Evolutionary conservation across 371 early-diverging fungal genomes (phyloP), one percentile per base, ranked within the genome.

Genomic region (Lichtheimia ramosa): DNA sequence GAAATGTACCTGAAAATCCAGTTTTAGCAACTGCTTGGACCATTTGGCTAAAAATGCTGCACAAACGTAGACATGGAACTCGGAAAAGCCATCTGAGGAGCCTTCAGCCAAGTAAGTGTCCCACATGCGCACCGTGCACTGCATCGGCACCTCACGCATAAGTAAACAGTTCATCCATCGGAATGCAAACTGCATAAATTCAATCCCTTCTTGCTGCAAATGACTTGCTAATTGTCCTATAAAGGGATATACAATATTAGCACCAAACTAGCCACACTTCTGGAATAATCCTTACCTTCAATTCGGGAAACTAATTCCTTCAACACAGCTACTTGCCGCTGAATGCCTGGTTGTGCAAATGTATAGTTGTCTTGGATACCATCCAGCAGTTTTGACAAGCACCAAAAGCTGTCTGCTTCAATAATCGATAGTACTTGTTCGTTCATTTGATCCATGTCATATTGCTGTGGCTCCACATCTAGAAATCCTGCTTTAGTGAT

Each of bases 81-180:
- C 93, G 1, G 94, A 92, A 66, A 98, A 97, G 3, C 92, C 93
- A 66, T 92, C 91, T 16, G 74, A 70, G 18, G 89, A 79, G 7
- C 91, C 92, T 73, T 96, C 95, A 5, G 94, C 90, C 61, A 95
- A 68, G 64, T 98, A 97, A 4, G 97, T 96, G 65, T 99, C 99
- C 97, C 99, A 98, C 91, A 99, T 95, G 34, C 98, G 91, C 34
- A 98, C 90, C 10, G 89, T 95, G 61, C 84, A 85, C 42, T 79
- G 69, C 14, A 99, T 71, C 13, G 92, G 84, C 40, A 99, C 74
- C 73, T 99, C 99, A 42, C 99, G 86, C 93, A 98, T 93, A 69
- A 99, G 77, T 53, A 99, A 70, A 69, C 99, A 99, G 71, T 98
- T 99, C 91, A 99, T 96, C 99, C 99, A 99, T 48, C 99, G 85